Percentiles rank a stretch among this genome's conserved stretches.
phyloP scores from a whole-genome alignment of 1,284 basidiomycete species.

The Sphaerobolus stellatus region DNA sequence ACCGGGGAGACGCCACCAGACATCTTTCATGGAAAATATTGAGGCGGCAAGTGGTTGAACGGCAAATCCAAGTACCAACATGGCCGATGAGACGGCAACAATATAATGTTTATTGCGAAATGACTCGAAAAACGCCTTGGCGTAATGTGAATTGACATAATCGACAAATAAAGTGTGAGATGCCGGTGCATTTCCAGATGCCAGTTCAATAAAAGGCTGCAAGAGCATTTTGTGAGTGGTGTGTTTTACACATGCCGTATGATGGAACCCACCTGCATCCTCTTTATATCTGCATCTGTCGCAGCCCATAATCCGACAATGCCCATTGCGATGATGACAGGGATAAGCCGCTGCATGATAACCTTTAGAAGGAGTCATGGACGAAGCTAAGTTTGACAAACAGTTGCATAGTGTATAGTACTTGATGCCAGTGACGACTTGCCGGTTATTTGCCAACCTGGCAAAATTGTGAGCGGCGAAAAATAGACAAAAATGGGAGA shows the following conservation, averaged over 20 bases:
- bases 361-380: no score
- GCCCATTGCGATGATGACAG: slow-evolving; percentile 42
- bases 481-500: background rate
- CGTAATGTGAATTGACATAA: slow-evolving; percentile 44
- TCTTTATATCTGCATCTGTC: slow-evolving; percentile 56
- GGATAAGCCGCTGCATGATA: slow-evolving; percentile 51
- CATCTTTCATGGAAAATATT: slow-evolving; percentile 45
- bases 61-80: slow-evolving; percentile 44
- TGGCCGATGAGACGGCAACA: slow-evolving; percentile 45
- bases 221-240: background rate
- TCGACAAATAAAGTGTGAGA: slow-evolving; percentile 50
- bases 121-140: background rate
- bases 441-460: slow-evolving; percentile 42
- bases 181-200: slow-evolving; percentile 50
- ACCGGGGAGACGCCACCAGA: slow-evolving; percentile 41
- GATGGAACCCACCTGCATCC: slow-evolving; percentile 47
- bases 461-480: no score
- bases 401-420: slow-evolving; percentile 51
- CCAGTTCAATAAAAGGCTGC: slow-evolving; percentile 56
- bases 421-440: slow-evolving; percentile 28
- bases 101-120: slow-evolving; percentile 46
- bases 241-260: background rate
- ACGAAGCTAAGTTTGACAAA: no score
- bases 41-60: slow-evolving; percentile 54
- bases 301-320: slow-evolving; percentile 50